phyloP scores from a whole-genome alignment of 192 early-diverging fungal species.

The Entophlyctis helioformis region DNA sequence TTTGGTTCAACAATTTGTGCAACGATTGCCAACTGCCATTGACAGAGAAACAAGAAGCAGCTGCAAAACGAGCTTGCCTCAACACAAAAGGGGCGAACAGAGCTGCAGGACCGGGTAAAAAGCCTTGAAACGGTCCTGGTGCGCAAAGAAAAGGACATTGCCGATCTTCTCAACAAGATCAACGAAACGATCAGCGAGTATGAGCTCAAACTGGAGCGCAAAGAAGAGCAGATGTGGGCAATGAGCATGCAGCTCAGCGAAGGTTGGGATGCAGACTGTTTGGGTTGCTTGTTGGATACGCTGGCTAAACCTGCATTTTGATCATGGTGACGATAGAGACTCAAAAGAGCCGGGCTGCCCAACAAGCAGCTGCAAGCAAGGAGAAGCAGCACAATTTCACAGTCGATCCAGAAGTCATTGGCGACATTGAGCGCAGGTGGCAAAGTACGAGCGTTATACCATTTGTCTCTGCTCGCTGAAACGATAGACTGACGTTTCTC shows the following conservation, averaged over 20 bases:
- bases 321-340: constrained; percentile 11
- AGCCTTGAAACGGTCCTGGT: constrained; percentile 23
- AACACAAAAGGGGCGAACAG: constrained; percentile 28
- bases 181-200: constrained; percentile 47
- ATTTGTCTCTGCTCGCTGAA: background rate
- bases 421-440: constrained; percentile 43
- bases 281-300: background rate
- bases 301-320: background rate
- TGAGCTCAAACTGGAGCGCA: constrained; percentile 36
- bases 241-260: constrained; percentile 43
- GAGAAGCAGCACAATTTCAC: too few relatives aligned
- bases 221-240: constrained; percentile 49
- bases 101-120: constrained; percentile 33
- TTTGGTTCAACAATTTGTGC: background rate
- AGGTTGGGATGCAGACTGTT: constrained; percentile 5
- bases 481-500: too few relatives aligned
- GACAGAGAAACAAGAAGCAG: constrained; percentile 35
- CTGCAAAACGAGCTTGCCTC: constrained; percentile 24
- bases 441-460: constrained; percentile 12
- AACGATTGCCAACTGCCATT: background rate
- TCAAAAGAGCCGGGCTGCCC: constrained; percentile 11
- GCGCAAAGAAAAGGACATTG: constrained; percentile 39
- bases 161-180: constrained; percentile 40
- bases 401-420: constrained; percentile 40
- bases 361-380: too few relatives aligned